Evolutionary conservation across 345 rosid species (phyloP).

Genomic region (Eucalyptus sideroxylon): DNA sequence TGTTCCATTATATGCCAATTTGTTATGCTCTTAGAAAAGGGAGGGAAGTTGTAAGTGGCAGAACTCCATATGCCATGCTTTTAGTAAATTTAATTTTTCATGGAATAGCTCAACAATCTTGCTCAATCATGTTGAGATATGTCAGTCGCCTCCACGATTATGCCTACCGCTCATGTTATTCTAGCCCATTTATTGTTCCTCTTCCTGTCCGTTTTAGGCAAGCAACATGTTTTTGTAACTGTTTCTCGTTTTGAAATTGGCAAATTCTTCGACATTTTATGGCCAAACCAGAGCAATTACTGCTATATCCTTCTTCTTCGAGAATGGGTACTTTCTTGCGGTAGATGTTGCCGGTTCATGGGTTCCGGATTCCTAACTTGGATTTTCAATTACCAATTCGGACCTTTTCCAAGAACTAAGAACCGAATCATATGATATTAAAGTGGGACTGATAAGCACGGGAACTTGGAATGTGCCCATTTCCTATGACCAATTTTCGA

Average conservation of each 20-base stretch:
- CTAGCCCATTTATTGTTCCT: not conserved
- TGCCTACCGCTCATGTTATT: not conserved
- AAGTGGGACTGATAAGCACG: not conserved
- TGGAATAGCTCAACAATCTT: not conserved
- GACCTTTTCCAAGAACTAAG: not conserved
- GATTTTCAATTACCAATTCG: no score
- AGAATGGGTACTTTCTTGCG: conserved; percentile 91
- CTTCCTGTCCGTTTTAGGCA: not conserved
- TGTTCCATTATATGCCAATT: not conserved
- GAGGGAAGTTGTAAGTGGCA: not conserved
- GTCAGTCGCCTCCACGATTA: not conserved
- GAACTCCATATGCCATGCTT: not conserved
- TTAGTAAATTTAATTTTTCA: not conserved
- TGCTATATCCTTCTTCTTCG: conserved; percentile 85
- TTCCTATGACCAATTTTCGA: not conserved
- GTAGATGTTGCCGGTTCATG: conserved; percentile 5
- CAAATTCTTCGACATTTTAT: conserved; percentile 68
- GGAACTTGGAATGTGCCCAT: no score
- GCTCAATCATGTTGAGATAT: not conserved
- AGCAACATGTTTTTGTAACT: not conserved
- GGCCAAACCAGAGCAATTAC: conserved; percentile 77
- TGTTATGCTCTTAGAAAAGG: not conserved
- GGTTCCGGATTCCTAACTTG: accelerated
- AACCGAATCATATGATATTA: not conserved
- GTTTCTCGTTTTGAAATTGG: conserved; percentile 11